Evolutionary conservation across 495 filamentous ascomycete genomes (phyloP).

Genomic region (Echria macrotheca): DNA sequence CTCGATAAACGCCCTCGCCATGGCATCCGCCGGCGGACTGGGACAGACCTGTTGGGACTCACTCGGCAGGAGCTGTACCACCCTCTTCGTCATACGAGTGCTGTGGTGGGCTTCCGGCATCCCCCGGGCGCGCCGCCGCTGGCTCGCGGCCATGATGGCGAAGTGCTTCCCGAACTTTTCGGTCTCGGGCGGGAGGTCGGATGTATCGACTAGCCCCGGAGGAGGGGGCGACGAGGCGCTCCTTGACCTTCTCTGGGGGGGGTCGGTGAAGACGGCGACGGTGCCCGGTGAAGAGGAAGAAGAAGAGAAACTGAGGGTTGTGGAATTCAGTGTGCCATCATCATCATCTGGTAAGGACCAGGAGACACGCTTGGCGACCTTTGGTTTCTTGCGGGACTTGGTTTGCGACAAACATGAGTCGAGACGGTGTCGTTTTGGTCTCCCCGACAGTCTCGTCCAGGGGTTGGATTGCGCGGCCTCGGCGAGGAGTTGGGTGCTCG

Average conservation of each 20-base stretch:
- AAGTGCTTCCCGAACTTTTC: constrained; percentile 34
- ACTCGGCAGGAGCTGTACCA: constrained; percentile 31
- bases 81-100: not conserved
- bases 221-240: constrained; percentile 30
- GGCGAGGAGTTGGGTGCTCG: constrained; percentile 21
- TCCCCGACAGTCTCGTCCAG: constrained; percentile 11
- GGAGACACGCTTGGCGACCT: constrained; percentile 24
- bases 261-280: too few relatives aligned
- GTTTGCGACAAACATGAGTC: too few relatives aligned
- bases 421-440: too few relatives aligned
- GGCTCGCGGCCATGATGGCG: constrained; percentile 22
- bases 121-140: constrained; percentile 1
- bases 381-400: constrained; percentile 3
- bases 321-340: too few relatives aligned
- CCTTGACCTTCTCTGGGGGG: too few relatives aligned
- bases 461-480: constrained; percentile 26
- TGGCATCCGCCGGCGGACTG: constrained; percentile 35
- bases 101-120: not conserved
- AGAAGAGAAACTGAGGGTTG: too few relatives aligned
- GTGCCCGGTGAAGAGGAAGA: too few relatives aligned
- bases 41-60: constrained; percentile 31
- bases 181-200: constrained; percentile 7
- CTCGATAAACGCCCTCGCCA: constrained; percentile 36
- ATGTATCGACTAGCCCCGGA: constrained; percentile 5
- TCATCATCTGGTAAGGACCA: constrained; percentile 26